Evolutionary conservation across 306 rosid genomes (phyloP), one percentile per base, ranked within the genome.

Genomic region (Sindora glabra): DNA sequence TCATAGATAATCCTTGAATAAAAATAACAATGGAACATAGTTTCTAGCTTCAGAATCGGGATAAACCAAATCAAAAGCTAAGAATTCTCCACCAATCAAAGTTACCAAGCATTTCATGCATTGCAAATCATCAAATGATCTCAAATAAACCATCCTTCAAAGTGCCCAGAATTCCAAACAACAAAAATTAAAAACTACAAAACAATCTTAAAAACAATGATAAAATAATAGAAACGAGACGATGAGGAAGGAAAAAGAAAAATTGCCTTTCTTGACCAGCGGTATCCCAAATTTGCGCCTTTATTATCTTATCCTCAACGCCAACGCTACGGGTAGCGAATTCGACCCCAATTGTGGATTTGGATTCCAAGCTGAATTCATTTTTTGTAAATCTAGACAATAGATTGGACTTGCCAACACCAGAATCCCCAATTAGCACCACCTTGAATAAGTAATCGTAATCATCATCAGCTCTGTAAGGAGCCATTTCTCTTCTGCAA

Each of bases 271-370:
- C 81, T 59, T 76, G 81, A 47, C 81, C 81, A 48, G 81, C 81
- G 1, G 81, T 76, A 45, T 76, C 81, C 81, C 81, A 76, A 76
- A 76, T 76, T 72, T 76, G 81, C 26, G 81, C 81, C 70, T 76
- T 76, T 55, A 76, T 73, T 68, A 76, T 70, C 73, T 76, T 76
- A 3, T 76, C 81, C 24, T 76, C 81, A 6, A 76, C 81, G 10
- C 56, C 77, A 30, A 76, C 70, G 45, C 81, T 76, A 3, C 81
- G 73, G 11, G 81, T 76, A 17, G 81, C 81, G 45, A 76, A 76
- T 32, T 76, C 77, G 3, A 76, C 81, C 15, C 81, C 81, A 32
- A 76, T 76, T 45, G 81, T 76, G 50, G 81, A 76, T 39, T 70
- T 76, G 60, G 81, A 70, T 48, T 76, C 81, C 13, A 70, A 70